Evolutionary conservation across 768 basidiomycete species (phyloP).

Genomic region (Serendipita indica): DNA sequence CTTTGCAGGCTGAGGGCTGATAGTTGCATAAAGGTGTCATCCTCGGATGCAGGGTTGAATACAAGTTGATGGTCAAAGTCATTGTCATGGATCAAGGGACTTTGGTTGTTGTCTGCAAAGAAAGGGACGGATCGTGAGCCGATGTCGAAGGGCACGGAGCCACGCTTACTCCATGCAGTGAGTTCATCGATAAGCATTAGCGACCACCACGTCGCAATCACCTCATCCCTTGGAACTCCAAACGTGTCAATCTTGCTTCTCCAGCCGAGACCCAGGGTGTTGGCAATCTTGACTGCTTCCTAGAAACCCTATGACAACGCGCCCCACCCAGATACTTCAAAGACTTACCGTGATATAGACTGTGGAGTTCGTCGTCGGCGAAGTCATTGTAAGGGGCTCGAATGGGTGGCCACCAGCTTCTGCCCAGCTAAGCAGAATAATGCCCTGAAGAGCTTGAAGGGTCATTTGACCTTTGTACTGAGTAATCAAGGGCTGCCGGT

Average conservation of each 20-base stretch:
- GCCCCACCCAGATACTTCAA: background rate
- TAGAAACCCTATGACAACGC: background rate
- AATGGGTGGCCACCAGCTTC: background rate
- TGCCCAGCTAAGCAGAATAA: background rate
- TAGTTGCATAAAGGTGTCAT: background rate
- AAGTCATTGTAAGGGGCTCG: background rate
- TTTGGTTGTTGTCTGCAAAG: background rate
- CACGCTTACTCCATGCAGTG: background rate
- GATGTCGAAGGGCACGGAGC: background rate
- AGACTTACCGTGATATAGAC: conserved; percentile 5
- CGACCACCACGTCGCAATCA: conserved; percentile 6
- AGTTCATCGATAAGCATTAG: conserved; percentile 3
- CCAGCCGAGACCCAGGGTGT: background rate
- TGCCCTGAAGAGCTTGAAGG: conserved; percentile 3
- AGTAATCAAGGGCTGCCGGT: conserved; percentile 2
- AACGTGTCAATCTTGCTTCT: background rate
- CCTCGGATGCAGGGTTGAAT: background rate
- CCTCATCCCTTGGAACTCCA: background rate
- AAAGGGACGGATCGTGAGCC: background rate
- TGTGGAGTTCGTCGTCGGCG: background rate
- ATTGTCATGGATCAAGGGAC: background rate
- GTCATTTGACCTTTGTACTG: background rate
- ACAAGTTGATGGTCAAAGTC: background rate
- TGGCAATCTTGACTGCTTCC: background rate
- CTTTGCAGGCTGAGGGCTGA: background rate